A percentile compares a stretch with the other conserved stretches of the same genome.
Evolutionary conservation across 75 land plant species (phyloP).

Genomic region (Cunninghamia lanceolata): DNA sequence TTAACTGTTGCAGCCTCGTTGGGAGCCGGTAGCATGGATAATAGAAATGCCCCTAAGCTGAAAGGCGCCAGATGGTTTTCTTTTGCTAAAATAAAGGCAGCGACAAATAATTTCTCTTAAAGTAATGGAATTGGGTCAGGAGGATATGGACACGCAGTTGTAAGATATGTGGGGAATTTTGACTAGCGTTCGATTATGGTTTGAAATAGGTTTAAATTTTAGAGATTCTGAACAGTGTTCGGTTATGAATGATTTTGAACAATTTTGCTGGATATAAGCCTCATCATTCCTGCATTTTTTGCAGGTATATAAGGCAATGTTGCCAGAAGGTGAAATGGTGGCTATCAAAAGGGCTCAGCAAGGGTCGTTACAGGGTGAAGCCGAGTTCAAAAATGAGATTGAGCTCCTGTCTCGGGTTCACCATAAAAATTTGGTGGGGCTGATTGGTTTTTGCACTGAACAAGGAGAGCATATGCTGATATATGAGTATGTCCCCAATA

Average conservation of each 20-base stretch:
- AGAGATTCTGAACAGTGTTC: too few species aligned
- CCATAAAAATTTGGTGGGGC: slow-evolving; percentile 42
- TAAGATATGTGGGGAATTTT: not conserved
- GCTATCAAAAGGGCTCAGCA: slow-evolving; percentile 83
- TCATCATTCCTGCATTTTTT: not conserved
- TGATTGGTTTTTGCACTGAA: slow-evolving; percentile 43
- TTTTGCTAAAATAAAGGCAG: slow-evolving; percentile 30
- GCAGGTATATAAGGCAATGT: slow-evolving; percentile 73
- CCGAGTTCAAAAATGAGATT: slow-evolving; percentile 40
- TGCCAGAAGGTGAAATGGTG: slow-evolving; percentile 53
- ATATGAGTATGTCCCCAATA: slow-evolving; percentile 37
- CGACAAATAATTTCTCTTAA: slow-evolving; percentile 35
- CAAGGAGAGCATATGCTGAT: slow-evolving; percentile 47
- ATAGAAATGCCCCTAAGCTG: slow-evolving; percentile 16
- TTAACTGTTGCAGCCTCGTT: slow-evolving; percentile 49
- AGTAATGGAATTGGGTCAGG: slow-evolving; percentile 42
- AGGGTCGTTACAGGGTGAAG: slow-evolving; percentile 48
- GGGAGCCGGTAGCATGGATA: slow-evolving; percentile 18
- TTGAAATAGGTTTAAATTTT: not conserved
- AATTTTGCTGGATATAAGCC: not conserved
- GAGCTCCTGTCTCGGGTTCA: slow-evolving; percentile 41
- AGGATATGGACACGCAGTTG: slow-evolving; percentile 29
- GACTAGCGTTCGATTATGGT: not conserved
- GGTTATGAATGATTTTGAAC: not conserved
- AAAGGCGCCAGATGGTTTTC: slow-evolving; percentile 47